phyloP scores from a whole-genome alignment of 176 grass and related monocot species.

The Poa annua region DNA sequence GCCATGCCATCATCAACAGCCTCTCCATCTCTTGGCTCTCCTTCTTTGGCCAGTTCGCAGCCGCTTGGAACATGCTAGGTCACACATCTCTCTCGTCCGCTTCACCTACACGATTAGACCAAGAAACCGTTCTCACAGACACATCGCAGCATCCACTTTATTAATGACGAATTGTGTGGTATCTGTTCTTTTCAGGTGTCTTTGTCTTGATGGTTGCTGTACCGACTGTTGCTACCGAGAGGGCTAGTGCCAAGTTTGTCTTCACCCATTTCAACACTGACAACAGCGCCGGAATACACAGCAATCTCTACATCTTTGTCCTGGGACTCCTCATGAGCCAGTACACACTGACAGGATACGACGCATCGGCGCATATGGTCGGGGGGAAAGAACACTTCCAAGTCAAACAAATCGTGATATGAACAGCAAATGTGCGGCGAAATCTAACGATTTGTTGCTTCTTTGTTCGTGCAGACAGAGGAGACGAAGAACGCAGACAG shows the following conservation, averaged over 20 bases:
- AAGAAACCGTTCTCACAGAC: background rate
- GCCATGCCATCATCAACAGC: conserved; percentile 91
- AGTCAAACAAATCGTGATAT: background rate
- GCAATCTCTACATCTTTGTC: conserved; percentile 76
- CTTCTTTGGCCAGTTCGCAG: conserved; percentile 86
- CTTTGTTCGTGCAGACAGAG: conserved; percentile 61
- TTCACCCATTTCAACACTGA: conserved; percentile 92
- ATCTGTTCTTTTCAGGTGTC: conserved; percentile 49
- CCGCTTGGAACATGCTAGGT: conserved; percentile 91
- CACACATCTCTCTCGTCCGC: background rate
- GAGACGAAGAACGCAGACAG: conserved; percentile 83
- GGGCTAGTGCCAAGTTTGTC: conserved; percentile 76
- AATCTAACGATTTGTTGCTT: background rate
- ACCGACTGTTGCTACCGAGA: conserved; percentile 75
- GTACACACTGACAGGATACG: conserved; percentile 83
- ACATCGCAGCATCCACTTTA: background rate
- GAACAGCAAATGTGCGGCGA: no score
- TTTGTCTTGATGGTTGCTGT: conserved; percentile 84
- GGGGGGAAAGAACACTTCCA: background rate
- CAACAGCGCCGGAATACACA: conserved; percentile 79
- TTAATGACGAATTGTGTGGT: background rate
- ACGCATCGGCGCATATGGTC: conserved; percentile 91
- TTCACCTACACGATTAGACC: conserved; percentile 10
- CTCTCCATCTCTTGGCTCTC: conserved; percentile 79
- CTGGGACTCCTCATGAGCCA: conserved; percentile 93